Conservation (phyloP, 1,284 basidiomycete species). For the Leccinum insigne region DNA sequence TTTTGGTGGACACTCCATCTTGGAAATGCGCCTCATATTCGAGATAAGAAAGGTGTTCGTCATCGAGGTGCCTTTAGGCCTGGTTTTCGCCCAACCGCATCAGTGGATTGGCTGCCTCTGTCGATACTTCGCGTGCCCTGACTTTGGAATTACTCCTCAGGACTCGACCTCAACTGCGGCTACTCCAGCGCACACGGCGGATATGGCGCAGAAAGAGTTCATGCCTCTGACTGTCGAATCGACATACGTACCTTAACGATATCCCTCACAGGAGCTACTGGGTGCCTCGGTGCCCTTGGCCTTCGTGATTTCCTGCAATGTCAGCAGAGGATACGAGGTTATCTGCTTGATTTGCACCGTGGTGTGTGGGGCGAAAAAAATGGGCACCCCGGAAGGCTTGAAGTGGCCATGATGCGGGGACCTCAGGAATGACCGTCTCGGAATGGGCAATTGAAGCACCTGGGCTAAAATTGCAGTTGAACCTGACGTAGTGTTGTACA, state of each 20-base stretch:
- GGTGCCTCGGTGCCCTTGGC: conserved; percentile 96
- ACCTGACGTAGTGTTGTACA: too few species aligned
- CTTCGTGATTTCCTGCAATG: conserved; percentile 79
- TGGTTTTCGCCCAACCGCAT: conserved; percentile 93
- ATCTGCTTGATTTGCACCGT: conserved; percentile 81
- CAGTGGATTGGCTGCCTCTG: conserved; percentile 72
- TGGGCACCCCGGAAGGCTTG: conserved; percentile 74
- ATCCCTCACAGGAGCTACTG: conserved; percentile 97
- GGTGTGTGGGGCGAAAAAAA: conserved; percentile 16
- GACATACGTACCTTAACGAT: conserved; percentile 64
- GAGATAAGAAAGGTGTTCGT: conserved; percentile 95
- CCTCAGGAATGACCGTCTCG: conserved; percentile 76
- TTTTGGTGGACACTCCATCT: conserved; percentile 97
- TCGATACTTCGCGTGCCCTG: conserved; percentile 79
- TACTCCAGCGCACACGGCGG: conserved; percentile 15
- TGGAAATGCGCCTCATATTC: conserved; percentile 96
- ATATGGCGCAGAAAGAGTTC: conserved; percentile 21
- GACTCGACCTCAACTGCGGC: conserved; percentile 30
- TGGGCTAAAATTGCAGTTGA: too few species aligned
- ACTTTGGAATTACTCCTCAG: conserved; percentile 71
- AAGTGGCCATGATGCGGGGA: conserved; percentile 86
- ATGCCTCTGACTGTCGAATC: conserved; percentile 48
- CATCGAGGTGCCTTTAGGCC: conserved; percentile 88
- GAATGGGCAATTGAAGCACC: conserved; percentile 49
- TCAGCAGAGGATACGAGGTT: conserved; percentile 66